Base-by-base conservation (phyloP, 441 rosid genomes). In the Dalechampia spathulata region DNA sequence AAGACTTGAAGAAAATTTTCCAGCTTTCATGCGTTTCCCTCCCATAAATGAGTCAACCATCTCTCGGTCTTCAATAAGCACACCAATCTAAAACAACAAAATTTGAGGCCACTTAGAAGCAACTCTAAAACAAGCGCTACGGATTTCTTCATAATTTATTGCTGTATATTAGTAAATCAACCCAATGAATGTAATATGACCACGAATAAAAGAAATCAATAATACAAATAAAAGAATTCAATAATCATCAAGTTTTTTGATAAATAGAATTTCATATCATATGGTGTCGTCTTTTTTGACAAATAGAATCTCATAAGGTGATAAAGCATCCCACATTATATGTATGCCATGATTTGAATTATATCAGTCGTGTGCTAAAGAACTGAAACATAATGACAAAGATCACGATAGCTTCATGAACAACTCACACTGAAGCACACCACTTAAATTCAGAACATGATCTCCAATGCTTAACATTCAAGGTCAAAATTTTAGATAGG, bases 21-120 rank as follows among this genome's bases (percentile, higher is more conserved):
- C 99, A 65, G 97, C 97, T 69, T 87, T 85, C 97, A 95, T 81
- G 27, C 95, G 93, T 52, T 81, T 76, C 60, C 97, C 99, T 61
- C 84, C 90, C 97, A 93, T 90, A 66, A 62, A 66, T 0, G 99
- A 93, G 70, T 83, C 83, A 56, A 93, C 81, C 0, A 80, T 68
- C 54, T 87, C 97, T 71, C 75, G 85, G 81, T 93, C 99, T 73
- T 93, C 99, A 4, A 90, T 83, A 51, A 93, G 79, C 44, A 86
- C 77, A 25, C 82, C 96, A 63, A 93, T 90, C 99, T 93, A 77
- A 65, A 60, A 65, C 27, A 66, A 60, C 11, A 45, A 52, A 5
- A 51, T 37, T 38, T 39, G 10, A 0, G 40, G n/a, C 26, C 60
- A 25, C 25, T 40, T 27, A 50, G 45, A 51, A 19, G 20, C 39